Percentiles rank a stretch among this genome's conserved stretches.
Conservation (phyloP, 2,329 filamentous ascomycete species). For the Elsinoe batatas region DNA sequence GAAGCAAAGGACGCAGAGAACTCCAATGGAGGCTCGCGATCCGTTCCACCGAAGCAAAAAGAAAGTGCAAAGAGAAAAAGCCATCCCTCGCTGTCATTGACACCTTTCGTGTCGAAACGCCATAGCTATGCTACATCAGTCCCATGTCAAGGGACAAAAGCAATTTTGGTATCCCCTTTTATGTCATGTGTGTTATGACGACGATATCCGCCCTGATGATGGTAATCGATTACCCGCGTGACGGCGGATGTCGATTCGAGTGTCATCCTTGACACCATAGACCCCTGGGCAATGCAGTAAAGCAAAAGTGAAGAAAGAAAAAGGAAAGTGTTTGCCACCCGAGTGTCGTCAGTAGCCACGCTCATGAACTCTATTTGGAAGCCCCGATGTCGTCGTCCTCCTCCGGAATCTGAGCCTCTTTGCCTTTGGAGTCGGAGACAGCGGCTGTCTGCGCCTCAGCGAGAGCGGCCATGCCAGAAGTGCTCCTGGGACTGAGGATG, state of each 20-base stretch:
- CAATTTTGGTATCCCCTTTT: slow-evolving; percentile 10
- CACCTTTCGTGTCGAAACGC: not conserved
- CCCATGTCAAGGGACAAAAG: not conserved
- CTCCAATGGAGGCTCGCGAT: not conserved
- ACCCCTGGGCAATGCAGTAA: slow-evolving; percentile 9
- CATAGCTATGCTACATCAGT: slow-evolving; percentile 6
- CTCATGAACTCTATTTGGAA: not conserved
- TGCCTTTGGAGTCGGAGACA: not conserved
- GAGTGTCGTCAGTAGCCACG: not conserved
- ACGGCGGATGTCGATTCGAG: not conserved
- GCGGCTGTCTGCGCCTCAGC: not conserved
- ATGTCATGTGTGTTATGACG: not conserved
- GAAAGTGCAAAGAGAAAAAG: not conserved
- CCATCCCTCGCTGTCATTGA: not conserved
- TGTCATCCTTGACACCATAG: not conserved
- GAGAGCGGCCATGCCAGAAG: not conserved
- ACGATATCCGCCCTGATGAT: not conserved
- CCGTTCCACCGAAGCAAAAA: not conserved
- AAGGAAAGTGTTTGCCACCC: not conserved
- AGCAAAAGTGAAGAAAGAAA: not conserved
- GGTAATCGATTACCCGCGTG: not conserved
- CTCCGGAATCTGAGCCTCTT: not conserved
- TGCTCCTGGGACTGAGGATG: slow-evolving; percentile 17
- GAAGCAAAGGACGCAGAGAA: not conserved
- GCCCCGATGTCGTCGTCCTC: slow-evolving; percentile 6